Base-by-base conservation (phyloP, 345 rosid genomes). In the Iberis pinnata region DNA sequence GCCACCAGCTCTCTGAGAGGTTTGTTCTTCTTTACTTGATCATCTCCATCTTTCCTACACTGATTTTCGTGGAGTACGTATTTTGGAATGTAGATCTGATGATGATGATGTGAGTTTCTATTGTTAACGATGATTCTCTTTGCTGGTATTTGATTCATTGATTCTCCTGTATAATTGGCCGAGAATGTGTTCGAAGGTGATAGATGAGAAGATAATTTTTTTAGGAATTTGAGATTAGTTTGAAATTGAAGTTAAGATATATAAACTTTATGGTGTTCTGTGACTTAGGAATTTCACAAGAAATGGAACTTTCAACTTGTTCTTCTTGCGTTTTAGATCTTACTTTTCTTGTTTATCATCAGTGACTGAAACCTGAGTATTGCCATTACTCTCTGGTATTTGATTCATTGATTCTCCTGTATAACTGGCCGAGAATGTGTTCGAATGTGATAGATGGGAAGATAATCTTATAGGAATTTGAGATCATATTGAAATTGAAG, bases 1-100 rank as follows among this genome's bases (percentile, higher is more conserved):
- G 99, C 56, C 95, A 86, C 64, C 99, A 93, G 87, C 99, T 93
- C 73, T 86, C 95, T 51, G 99, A 88, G 74, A 81, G 97, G 95
- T 85, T 64, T 56, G 61, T 65, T 19, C 3, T 18, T 35, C 2
- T 12, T 29, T 12, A 26, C 47, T 46, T 63, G 56, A 55, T 55
- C 62, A 16, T 63, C 33, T 4, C 8, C 53, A n/a, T n/a, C 44
- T 20, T 36, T n/a, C n/a, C n/a, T n/a, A n/a, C n/a, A n/a, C n/a
- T n/a, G n/a, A n/a, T n/a, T n/a, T n/a, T n/a, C n/a, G n/a, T n/a
- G n/a, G n/a, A n/a, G n/a, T n/a, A n/a, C n/a, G n/a, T 32, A 32
- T 12, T 9, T 9, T 32, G 5, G 33, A 9, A 2, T 11, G n/a
- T 32, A 32, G 37, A 32, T 32, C 37, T 32, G 37, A 32, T 12